These are phyloP conservation scores for Hanseniaspora lindneri DNA, from an alignment of 805 yeast genomes.

Conservation along the genomic window DNA sequence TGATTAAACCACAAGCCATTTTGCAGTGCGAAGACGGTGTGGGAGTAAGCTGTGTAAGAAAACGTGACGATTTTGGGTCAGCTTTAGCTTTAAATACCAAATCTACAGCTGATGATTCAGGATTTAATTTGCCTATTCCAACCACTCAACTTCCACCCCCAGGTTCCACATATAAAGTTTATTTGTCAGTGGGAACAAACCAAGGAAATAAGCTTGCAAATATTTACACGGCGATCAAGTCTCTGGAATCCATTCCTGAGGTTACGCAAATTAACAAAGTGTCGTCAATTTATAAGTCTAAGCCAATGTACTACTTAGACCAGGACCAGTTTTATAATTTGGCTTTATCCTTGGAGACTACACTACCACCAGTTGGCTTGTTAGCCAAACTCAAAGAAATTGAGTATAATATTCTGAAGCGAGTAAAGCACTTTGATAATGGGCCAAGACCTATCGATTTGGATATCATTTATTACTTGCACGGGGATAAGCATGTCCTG, in stretches of 20 bases:
- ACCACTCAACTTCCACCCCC: conserved; percentile 5
- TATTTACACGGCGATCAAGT: conserved; percentile 43
- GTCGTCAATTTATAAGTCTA: conserved; percentile 74
- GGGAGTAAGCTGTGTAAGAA: conserved; percentile 62
- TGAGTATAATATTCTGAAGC: conserved; percentile 56
- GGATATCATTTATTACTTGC: conserved; percentile 59
- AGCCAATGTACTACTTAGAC: conserved; percentile 80
- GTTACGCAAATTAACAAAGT: conserved; percentile 43
- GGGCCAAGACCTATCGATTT: conserved; percentile 89
- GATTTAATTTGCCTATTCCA: conserved; percentile 31
- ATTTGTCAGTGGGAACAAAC: conserved; percentile 81
- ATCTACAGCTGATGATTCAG: conserved; percentile 15
- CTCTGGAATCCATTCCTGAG: conserved; percentile 26
- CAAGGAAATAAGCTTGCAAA: conserved; percentile 58
- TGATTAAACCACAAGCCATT: conserved; percentile 80
- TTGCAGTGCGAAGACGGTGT: conserved; percentile 70
- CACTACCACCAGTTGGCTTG: conserved; percentile 50
- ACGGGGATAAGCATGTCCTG: conserved; percentile 31
- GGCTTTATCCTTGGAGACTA: conserved; percentile 54
- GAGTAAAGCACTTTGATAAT: conserved; percentile 72
- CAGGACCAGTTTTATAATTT: conserved; percentile 82
- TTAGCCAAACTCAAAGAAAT: conserved; percentile 54
- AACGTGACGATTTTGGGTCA: conserved; percentile 31
- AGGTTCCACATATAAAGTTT: conserved; percentile 36
- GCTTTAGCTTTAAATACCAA: too few species aligned